These are phyloP conservation scores for Phaeotremella skinneri DNA, from an alignment of 768 basidiomycete species.

Conservation along the genomic window DNA sequence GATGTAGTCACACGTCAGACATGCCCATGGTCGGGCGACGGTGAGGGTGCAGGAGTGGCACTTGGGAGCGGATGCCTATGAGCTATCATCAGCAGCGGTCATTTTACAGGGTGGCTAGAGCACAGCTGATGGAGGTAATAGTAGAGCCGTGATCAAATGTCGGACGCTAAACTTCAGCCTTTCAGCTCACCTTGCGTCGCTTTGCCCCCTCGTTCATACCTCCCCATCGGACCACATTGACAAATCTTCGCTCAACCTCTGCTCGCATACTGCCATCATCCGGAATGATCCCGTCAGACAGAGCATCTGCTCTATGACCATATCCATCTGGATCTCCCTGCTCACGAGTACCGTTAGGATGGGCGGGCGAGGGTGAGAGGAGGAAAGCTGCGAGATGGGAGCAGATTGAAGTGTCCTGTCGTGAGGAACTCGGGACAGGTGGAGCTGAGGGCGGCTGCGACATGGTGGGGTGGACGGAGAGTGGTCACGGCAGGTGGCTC, in stretches of 20 bases:
- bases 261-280: constrained; percentile 1
- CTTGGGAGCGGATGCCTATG: constrained; percentile 26
- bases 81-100: background rate
- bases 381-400: constrained; percentile 23
- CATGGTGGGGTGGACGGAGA: too few species aligned
- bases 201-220: constrained; percentile 25
- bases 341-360: background rate
- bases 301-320: background rate
- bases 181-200: constrained; percentile 25
- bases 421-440: background rate
- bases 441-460: too few species aligned
- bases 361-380: background rate
- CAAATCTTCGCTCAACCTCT: constrained; percentile 26
- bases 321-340: constrained; percentile 5
- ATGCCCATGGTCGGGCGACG: constrained; percentile 35
- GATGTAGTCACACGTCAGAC: constrained; percentile 37
- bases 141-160: background rate
- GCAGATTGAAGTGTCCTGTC: constrained; percentile 30
- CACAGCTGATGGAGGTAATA: background rate
- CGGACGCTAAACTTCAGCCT: background rate
- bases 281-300: background rate
- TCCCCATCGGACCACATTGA: constrained; percentile 31
- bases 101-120: background rate
- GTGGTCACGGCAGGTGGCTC: too few species aligned
- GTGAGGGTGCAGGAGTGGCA: constrained; percentile 29